Base-by-base conservation (phyloP, 768 basidiomycete species). In the Daedalea quercina region DNA sequence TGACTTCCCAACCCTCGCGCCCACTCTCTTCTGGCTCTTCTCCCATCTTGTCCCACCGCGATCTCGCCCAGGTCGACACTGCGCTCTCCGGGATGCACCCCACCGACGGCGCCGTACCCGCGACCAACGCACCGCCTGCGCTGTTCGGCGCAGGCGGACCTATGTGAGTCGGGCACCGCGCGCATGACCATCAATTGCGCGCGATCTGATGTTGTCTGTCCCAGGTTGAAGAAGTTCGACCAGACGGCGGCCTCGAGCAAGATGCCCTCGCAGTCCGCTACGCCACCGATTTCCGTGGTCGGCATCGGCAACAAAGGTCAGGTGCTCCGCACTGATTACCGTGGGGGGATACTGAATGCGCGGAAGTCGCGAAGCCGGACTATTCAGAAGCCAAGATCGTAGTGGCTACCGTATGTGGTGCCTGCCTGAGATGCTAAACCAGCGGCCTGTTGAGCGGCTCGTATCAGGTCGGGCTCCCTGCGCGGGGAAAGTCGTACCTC, bases 361-460 rank as follows among this genome's bases (percentile, higher is more conserved):
- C 35, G 44, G 43, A 58, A 94, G 91, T 95, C 44, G 87, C 90
- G 50, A 97, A 95, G 68, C 96, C 96, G 4, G 96, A 99, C 64
- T 98, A 98, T 62, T 96, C 94, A 2, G 94, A 97, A 65, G 91
- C 92, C 34, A 99, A 98, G 79, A 96, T 99, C 58, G 93, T 99
- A 7, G 80, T 98, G 11, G 95, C 95, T 2, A 97, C 97, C 91
- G 95, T 93, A 49, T 46, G 70, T 53, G 13, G 50, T 55, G 44
- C 52, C 35, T 11, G 28, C 28, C 6, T 11, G 28, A 31, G 28
- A 31, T 6, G n/a, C 4, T 31, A 31, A 4, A 31, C 6, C 28
- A 31, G 4, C 11, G 4, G 28, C 11, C 6, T 31, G 11, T 11
- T 31, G 28, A 31, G 11, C 28, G 11, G 28, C 28, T 31, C 11